Evolutionary conservation across 768 basidiomycete genomes (phyloP).

Genomic region (Coprinopsis sp.): DNA sequence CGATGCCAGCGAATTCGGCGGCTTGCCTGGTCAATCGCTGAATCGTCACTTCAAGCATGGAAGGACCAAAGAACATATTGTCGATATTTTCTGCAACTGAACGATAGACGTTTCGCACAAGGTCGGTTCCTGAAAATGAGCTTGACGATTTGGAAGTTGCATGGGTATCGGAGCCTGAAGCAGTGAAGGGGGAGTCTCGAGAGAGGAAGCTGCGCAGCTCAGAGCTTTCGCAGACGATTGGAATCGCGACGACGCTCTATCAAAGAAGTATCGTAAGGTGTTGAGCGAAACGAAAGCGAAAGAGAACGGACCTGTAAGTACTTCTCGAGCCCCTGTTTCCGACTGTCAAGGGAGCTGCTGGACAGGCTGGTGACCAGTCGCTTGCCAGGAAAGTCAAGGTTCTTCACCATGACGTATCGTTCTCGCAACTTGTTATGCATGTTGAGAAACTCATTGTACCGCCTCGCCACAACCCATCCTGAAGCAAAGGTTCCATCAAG

Average conservation of each 20-base stretch:
- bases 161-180: slow-evolving; percentile 37
- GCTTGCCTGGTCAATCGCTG: slow-evolving; percentile 87
- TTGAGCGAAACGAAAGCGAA: neutral
- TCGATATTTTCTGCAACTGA: slow-evolving; percentile 94
- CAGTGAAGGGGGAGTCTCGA: slow-evolving; percentile 78
- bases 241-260: slow-evolving; percentile 72
- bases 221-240: slow-evolving; percentile 73
- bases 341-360: slow-evolving; percentile 79
- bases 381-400: slow-evolving; percentile 89
- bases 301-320: slow-evolving; percentile 73
- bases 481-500: slow-evolving; percentile 72
- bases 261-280: neutral
- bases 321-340: slow-evolving; percentile 76
- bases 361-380: slow-evolving; percentile 86
- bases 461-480: slow-evolving; percentile 89
- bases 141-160: slow-evolving; percentile 36
- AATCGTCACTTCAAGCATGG: slow-evolving; percentile 94
- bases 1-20: slow-evolving; percentile 82
- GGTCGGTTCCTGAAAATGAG: slow-evolving; percentile 61
- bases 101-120: slow-evolving; percentile 85
- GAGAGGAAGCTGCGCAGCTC: slow-evolving; percentile 85
- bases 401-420: slow-evolving; percentile 57
- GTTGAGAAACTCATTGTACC: slow-evolving; percentile 92
- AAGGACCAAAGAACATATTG: slow-evolving; percentile 94
- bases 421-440: slow-evolving; percentile 87